These are phyloP conservation scores for Fusarium piperis DNA, from an alignment of 2,329 filamentous ascomycete species.

Conservation along the genomic window DNA sequence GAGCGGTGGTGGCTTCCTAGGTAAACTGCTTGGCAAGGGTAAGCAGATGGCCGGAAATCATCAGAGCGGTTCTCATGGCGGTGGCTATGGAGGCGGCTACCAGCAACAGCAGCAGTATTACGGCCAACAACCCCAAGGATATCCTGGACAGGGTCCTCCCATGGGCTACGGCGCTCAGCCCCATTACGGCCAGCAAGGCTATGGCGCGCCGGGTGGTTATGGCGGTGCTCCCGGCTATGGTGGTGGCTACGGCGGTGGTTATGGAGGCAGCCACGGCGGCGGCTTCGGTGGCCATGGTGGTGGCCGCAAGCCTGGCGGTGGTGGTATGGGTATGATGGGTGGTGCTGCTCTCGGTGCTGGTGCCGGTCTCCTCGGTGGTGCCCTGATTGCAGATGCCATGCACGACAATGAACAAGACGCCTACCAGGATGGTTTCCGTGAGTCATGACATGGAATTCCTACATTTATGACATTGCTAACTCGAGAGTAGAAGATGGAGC, in stretches of 20 bases:
- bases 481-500: constrained; percentile 44
- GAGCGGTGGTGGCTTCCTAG: constrained; percentile 57
- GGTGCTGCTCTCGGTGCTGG: constrained; percentile 82
- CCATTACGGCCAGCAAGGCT: constrained; percentile 36
- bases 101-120: constrained; percentile 44
- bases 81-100: constrained; percentile 42
- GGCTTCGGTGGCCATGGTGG: constrained; percentile 29
- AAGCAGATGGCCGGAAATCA: constrained; percentile 49
- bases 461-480: constrained; percentile 23
- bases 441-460: constrained; percentile 26
- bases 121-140: constrained; percentile 38
- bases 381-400: constrained; percentile 74
- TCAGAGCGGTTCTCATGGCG: constrained; percentile 24
- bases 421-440: constrained; percentile 58
- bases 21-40: constrained; percentile 63
- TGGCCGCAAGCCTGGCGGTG: constrained; percentile 53
- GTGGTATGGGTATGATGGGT: constrained; percentile 72
- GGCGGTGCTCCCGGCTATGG: constrained; percentile 44
- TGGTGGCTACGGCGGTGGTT: not conserved
- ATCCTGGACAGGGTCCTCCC: constrained; percentile 39
- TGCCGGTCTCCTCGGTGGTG: constrained; percentile 82
- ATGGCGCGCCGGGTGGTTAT: constrained; percentile 34
- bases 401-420: constrained; percentile 69
- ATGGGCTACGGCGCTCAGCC: constrained; percentile 42
- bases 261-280: constrained; percentile 44